Conservation (phyloP, 2,329 filamentous ascomycete species). For the Nothophaeocryptopus gaeumannii region DNA sequence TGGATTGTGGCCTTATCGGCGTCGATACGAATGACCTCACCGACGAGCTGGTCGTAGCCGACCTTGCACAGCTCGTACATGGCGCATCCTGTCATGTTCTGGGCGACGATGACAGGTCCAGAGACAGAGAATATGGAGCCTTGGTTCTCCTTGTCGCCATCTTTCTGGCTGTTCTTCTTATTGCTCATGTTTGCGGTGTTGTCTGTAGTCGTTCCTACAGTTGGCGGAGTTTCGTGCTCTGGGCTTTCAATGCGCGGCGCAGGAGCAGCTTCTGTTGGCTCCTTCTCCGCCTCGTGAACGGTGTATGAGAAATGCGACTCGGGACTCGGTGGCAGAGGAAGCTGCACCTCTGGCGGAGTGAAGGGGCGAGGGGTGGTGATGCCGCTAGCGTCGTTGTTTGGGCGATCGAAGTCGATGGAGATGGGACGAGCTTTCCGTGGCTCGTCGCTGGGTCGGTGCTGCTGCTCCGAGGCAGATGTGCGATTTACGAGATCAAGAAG, state of each 20-base stretch:
- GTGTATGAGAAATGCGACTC: conserved; percentile 5
- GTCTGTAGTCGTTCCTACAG: conserved; percentile 7
- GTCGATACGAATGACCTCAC: conserved; percentile 97
- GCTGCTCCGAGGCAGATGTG: conserved; percentile 41
- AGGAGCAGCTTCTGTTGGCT: conserved; percentile 14
- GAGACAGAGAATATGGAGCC: conserved; percentile 71
- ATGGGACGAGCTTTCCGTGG: conserved; percentile 13
- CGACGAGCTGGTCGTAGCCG: conserved; percentile 85
- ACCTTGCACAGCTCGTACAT: conserved; percentile 99
- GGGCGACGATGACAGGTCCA: conserved; percentile 89
- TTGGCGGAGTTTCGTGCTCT: conserved; percentile 13
- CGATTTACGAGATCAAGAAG: conserved; percentile 60
- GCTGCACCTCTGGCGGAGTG: conserved; percentile 16
- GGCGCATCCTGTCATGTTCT: conserved; percentile 97
- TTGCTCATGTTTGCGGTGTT: conserved; percentile 37
- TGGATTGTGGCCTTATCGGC: conserved; percentile 95
- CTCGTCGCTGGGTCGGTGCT: conserved; percentile 6
- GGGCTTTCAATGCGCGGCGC: conserved; percentile 8
- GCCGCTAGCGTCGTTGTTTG: conserved; percentile 16
- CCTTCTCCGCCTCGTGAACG: conserved; percentile 6
- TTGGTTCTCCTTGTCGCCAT: conserved; percentile 55
- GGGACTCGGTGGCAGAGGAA: conserved; percentile 23
- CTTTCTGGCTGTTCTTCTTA: conserved; percentile 38
- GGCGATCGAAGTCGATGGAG: conserved; percentile 13
- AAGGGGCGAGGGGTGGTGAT: conserved; percentile 14